Conservation (phyloP, 2,329 filamentous ascomycete species). For the Penicillium glabrum region DNA sequence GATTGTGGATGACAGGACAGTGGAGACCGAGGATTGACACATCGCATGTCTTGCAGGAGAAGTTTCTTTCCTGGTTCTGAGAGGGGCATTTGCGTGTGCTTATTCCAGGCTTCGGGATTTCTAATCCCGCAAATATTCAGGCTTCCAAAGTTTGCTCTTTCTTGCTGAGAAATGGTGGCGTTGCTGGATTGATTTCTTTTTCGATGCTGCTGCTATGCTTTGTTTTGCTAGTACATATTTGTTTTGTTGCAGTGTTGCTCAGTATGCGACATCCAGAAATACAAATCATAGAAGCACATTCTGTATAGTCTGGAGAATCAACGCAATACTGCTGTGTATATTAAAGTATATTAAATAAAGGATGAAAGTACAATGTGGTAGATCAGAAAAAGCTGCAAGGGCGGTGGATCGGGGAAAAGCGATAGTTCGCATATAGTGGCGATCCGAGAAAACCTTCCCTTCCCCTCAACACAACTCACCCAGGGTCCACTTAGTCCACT, state of each 20-base stretch:
- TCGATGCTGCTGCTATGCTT: background rate
- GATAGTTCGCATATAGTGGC: background rate
- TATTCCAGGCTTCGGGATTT: background rate
- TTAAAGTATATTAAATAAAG: background rate
- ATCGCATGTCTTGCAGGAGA: background rate
- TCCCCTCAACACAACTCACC: background rate
- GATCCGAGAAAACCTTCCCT: background rate
- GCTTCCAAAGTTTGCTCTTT: background rate
- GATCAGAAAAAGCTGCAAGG: constrained; percentile 8
- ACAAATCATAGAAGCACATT: background rate
- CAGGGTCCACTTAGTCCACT: background rate
- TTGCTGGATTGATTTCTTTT: background rate
- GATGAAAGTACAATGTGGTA: background rate
- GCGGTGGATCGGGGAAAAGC: background rate
- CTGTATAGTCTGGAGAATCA: background rate
- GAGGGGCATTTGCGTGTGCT: background rate
- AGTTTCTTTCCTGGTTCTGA: background rate
- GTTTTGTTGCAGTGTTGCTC: background rate
- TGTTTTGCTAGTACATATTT: background rate
- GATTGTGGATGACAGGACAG: background rate
- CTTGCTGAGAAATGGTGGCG: background rate
- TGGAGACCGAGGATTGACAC: background rate
- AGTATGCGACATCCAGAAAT: background rate
- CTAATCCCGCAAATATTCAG: background rate
- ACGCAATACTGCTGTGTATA: background rate